phyloP scores from a whole-genome alignment of 1,139 yeast species.

The Kodamaea alishanica region DNA sequence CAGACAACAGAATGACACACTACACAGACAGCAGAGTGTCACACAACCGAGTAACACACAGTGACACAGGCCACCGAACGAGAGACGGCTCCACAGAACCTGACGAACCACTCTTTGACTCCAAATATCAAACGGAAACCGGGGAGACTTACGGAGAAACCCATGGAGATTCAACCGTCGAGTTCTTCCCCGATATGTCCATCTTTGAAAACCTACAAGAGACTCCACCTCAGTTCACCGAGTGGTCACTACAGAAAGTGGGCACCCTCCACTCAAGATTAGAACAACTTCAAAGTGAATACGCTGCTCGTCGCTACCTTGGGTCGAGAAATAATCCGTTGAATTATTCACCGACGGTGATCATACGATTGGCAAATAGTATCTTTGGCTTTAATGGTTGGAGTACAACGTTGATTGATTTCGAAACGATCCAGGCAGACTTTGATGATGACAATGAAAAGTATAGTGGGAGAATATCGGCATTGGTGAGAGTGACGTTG shows the following conservation, averaged over 20 bases:
- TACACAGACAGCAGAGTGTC: too few relatives aligned
- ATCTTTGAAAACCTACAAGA: slow-evolving; percentile 12
- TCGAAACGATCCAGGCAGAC: slow-evolving; percentile 22
- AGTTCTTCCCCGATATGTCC: slow-evolving; percentile 24
- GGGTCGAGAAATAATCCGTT: slow-evolving; percentile 8
- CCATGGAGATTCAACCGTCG: slow-evolving; percentile 15
- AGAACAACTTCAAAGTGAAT: slow-evolving; percentile 12
- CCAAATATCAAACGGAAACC: slow-evolving; percentile 9
- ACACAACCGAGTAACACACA: too few relatives aligned
- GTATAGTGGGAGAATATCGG: slow-evolving; percentile 23
- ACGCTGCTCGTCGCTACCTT: not conserved
- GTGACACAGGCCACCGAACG: too few relatives aligned
- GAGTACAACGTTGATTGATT: slow-evolving; percentile 47
- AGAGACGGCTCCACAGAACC: too few relatives aligned
- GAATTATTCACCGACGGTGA: slow-evolving; percentile 19
- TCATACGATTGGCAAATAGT: slow-evolving; percentile 56
- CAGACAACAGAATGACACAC: too few relatives aligned
- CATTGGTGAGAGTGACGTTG: slow-evolving; percentile 37
- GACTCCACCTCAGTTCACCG: slow-evolving; percentile 7
- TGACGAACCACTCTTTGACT: slow-evolving; percentile 5
- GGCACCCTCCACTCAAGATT: slow-evolving; percentile 32
- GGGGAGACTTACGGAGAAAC: slow-evolving; percentile 1
- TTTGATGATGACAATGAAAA: slow-evolving; percentile 14
- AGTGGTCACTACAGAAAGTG: slow-evolving; percentile 32
- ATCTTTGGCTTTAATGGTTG: slow-evolving; percentile 68